Base-by-base conservation (phyloP, 2,329 filamentous ascomycete genomes). In the Albifimbria verrucaria region DNA sequence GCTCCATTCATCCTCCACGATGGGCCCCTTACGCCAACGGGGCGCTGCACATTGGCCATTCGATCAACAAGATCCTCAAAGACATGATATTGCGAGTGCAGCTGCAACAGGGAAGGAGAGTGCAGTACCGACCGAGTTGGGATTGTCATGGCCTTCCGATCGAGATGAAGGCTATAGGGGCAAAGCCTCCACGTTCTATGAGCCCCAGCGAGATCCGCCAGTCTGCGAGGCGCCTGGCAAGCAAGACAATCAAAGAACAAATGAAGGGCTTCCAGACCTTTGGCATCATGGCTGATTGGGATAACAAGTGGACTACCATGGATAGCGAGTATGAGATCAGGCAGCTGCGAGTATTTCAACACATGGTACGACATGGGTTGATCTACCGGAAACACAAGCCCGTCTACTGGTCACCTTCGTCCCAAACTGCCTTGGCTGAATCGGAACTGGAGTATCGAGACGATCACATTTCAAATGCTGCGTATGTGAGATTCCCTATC, bases 21-120 rank as follows among this genome's bases (percentile, higher is more conserved):
- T 84, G 94, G 94, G 1, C 94, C 94, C 94, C 94, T 0, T 99
- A 97, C 69, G 94, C 94, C 58, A 99, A 99, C 73, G 94, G 94
- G 15, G 82, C 81, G 44, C 81, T 99, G 10, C 94, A 99, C 66
- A 85, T 95, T 55, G 94, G 94, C 3, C 94, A 99, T 77, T 92
- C 94, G 32, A 77, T 99, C 66, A 99, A 99, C 73, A 99, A 99
- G 74, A 88, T 97, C 61, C 78, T 96, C 55, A 99, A 99, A 76
- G 94, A 99, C 72, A 89, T 97, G 64, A 90, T 96, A 56, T 80
- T 92, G 61, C 84, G 94, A 41, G 85, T 88, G 56, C 86, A 96
- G 73, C 76, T 97, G 55, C 85, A 89, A 55, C 81, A 87, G 65
- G 94, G 79, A 62, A 63, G 62, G 64, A 80, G 83, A 57, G 86